A percentile compares a stretch with the other conserved stretches of the same genome.
Evolutionary conservation across 1,284 basidiomycete species (phyloP).

Genomic region (Porodaedalea pini): DNA sequence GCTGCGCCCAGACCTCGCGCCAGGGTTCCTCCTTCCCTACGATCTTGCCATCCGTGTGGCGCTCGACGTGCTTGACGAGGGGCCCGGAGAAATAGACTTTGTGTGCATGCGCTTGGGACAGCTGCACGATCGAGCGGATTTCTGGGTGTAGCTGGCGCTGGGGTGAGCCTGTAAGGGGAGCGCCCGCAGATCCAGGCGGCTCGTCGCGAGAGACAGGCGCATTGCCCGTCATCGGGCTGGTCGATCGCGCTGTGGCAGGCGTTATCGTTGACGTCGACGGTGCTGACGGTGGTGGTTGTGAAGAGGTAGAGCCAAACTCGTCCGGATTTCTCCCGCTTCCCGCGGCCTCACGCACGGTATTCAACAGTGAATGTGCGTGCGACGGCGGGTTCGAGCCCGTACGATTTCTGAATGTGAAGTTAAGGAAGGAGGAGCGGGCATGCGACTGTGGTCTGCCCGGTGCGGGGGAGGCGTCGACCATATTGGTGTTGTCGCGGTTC

Average conservation of each 20-base stretch:
- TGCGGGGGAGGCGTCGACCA: constrained; percentile 8
- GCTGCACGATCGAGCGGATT: constrained; percentile 69
- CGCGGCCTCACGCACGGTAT: neutral
- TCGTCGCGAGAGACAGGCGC: neutral
- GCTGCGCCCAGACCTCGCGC: constrained; percentile 90
- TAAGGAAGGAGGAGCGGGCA: constrained; percentile 23
- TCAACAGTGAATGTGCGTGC: neutral
- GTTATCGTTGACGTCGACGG: neutral
- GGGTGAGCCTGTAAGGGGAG: neutral
- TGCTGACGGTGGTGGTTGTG: neutral
- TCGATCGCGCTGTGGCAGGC: neutral
- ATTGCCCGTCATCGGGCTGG: neutral
- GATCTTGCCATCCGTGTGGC: constrained; percentile 71
- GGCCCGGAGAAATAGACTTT: constrained; percentile 81
- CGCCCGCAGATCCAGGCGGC: neutral
- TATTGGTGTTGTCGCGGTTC: constrained; percentile 2
- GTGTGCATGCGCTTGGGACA: constrained; percentile 67
- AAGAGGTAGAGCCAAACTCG: neutral
- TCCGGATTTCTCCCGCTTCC: neutral
- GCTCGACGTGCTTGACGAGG: constrained; percentile 69
- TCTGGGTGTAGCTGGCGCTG: constrained; percentile 57
- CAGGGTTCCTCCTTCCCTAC: constrained; percentile 79
- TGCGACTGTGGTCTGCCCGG: constrained; percentile 1
- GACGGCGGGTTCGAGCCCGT: neutral
- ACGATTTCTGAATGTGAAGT: constrained; percentile 17